A percentile compares a stretch with the other conserved stretches of the same genome.
phyloP scores from a whole-genome alignment of 306 rosid genomes.

The Geum urbanum region DNA sequence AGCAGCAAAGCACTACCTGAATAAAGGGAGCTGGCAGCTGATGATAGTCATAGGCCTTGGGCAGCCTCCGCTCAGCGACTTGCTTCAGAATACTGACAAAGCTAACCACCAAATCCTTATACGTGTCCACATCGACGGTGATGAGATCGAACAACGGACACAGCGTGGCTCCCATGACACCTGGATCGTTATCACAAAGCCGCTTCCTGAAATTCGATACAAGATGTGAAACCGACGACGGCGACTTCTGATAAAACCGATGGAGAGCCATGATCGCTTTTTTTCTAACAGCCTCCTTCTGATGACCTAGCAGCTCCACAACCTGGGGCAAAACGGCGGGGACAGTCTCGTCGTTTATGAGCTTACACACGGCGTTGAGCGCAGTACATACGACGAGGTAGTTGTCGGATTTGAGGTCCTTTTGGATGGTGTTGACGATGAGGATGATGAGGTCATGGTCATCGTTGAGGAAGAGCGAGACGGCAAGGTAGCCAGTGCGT shows the following conservation, averaged over 20 bases:
- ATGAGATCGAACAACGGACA: constrained; percentile 76
- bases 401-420: constrained; percentile 79
- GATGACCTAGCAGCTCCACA: constrained; percentile 65
- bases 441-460: constrained; percentile 87
- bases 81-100: constrained; percentile 87
- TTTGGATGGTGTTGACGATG: constrained; percentile 93
- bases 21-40: constrained; percentile 90
- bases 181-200: constrained; percentile 87
- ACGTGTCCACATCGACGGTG: constrained; percentile 48
- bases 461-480: constrained; percentile 77
- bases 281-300: constrained; percentile 78
- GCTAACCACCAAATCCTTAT: constrained; percentile 77
- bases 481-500: constrained; percentile 91
- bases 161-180: constrained; percentile 88
- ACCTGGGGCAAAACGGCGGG: constrained; percentile 92
- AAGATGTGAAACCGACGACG: constrained; percentile 73
- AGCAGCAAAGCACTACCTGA: constrained; percentile 42
- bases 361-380: constrained; percentile 71
- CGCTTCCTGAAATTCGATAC: constrained; percentile 65
- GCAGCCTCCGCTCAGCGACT: constrained; percentile 81
- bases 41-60: constrained; percentile 85
- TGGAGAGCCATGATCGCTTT: constrained; percentile 95
- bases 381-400: constrained; percentile 85
- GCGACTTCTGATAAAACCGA: constrained; percentile 71
- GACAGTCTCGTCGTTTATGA: constrained; percentile 86